These are phyloP conservation scores for Saccharomyces hybrid DNA, from an alignment of 1,139 yeast genomes.

Conservation along the genomic window DNA sequence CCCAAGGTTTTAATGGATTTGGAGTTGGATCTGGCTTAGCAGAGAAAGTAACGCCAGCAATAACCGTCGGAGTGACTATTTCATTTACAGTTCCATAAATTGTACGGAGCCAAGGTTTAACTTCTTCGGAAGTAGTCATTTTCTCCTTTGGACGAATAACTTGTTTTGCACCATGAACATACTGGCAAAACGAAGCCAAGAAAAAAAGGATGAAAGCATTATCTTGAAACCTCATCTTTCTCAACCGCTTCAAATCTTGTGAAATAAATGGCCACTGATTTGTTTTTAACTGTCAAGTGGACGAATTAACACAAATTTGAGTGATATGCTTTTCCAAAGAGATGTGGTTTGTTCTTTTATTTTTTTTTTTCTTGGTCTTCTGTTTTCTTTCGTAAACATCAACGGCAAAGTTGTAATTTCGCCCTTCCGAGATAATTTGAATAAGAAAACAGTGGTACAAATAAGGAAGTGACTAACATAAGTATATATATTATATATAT, in stretches of 20 bases:
- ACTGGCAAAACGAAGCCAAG: background rate
- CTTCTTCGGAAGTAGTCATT: constrained; percentile 34
- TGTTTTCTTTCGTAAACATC: background rate
- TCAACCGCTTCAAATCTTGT: background rate
- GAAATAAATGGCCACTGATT: background rate
- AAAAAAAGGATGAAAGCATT: background rate
- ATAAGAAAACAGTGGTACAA: background rate
- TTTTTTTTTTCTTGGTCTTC: background rate
- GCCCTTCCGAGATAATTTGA: background rate
- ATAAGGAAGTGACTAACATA: background rate
- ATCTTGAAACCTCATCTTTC: constrained; percentile 1
- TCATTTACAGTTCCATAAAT: constrained; percentile 49
- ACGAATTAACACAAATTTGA: background rate
- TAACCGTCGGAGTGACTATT: constrained; percentile 71
- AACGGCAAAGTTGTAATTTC: background rate
- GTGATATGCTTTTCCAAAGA: background rate
- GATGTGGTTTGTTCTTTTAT: background rate
- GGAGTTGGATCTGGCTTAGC: constrained; percentile 58
- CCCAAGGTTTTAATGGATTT: constrained; percentile 76
- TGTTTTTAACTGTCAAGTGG: background rate
- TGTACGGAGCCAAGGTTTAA: constrained; percentile 70
- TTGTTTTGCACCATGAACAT: constrained; percentile 11
- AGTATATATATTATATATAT: background rate
- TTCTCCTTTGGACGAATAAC: constrained; percentile 26
- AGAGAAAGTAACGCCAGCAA: constrained; percentile 73